Evolutionary conservation across 163 green algal genomes (phyloP).

Genomic region (Scenedesmus sp.): DNA sequence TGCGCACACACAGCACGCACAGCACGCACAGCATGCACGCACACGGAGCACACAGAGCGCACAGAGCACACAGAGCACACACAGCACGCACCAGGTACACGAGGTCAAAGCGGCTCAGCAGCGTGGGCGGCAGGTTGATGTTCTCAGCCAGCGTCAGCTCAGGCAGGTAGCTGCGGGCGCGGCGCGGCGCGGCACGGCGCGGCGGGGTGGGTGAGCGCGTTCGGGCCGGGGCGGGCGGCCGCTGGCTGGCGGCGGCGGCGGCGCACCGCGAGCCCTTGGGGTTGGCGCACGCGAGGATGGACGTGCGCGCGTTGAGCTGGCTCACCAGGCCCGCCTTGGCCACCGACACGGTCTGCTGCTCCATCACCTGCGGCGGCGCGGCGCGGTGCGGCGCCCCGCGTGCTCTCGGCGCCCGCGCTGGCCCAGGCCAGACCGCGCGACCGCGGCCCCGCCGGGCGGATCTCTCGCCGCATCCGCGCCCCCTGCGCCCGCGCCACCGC

Average conservation of each 20-base stretch:
- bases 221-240: too few species aligned
- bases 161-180: constrained; percentile 96
- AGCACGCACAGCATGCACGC: not conserved
- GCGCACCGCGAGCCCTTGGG: constrained; percentile 69
- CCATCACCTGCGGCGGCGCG: constrained; percentile 28
- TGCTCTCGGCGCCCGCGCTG: too few species aligned
- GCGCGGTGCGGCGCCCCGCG: too few species aligned
- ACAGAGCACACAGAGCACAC: not conserved
- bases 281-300: constrained; percentile 96
- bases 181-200: too few species aligned
- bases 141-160: constrained; percentile 93
- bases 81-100: constrained; percentile 83
- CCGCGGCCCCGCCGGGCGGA: too few species aligned
- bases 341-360: constrained; percentile 93
- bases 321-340: constrained; percentile 99
- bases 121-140: constrained; percentile 96
- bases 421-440: too few species aligned
- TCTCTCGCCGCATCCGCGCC: too few species aligned
- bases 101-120: constrained; percentile 94
- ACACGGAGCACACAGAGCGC: too few species aligned
- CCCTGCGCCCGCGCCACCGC: too few species aligned
- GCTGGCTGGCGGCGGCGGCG: too few species aligned
- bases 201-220: too few species aligned
- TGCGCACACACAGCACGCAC: not conserved
- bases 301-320: constrained; percentile 97